Evolutionary conservation across 306 rosid genomes (phyloP).

Genomic region (Herpetospermum pedunculosum): DNA sequence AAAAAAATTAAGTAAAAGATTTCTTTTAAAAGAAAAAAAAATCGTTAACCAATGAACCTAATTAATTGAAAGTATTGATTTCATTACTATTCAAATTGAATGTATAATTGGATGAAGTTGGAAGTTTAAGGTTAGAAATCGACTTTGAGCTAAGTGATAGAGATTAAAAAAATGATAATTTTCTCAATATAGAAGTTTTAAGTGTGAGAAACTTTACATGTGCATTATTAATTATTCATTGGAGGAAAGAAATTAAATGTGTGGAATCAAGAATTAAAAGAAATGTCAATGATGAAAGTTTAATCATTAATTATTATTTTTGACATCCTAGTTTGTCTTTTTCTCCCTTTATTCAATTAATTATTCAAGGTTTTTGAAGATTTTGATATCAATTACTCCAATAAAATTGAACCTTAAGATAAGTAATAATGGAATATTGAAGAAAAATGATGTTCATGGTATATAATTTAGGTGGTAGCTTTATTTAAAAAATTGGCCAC

Average conservation of each 20-base stretch:
- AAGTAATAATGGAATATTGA: not conserved
- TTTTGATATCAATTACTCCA: not conserved
- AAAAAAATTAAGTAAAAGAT: no score
- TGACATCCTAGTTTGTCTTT: not conserved
- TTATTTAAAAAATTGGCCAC: not conserved
- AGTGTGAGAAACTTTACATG: not conserved
- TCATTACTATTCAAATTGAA: no score
- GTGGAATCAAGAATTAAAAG: not conserved
- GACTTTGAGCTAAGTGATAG: no score
- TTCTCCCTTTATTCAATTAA: not conserved
- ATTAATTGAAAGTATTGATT: no score
- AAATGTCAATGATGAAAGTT: not conserved
- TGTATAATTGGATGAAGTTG: no score
- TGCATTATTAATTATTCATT: no score
- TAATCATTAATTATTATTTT: not conserved
- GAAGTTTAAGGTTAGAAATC: no score
- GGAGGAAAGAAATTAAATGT: not conserved
- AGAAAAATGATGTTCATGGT: not conserved
- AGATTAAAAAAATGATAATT: no score
- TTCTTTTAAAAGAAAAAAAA: no score
- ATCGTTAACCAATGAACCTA: no score
- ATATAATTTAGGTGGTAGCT: not conserved
- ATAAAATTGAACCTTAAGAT: not conserved
- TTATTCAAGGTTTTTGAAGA: not conserved
- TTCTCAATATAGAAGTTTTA: no score